Evolutionary conservation across 805 yeast genomes (phyloP), one percentile per base, ranked within the genome.

Genomic region (Pichia heedii): DNA sequence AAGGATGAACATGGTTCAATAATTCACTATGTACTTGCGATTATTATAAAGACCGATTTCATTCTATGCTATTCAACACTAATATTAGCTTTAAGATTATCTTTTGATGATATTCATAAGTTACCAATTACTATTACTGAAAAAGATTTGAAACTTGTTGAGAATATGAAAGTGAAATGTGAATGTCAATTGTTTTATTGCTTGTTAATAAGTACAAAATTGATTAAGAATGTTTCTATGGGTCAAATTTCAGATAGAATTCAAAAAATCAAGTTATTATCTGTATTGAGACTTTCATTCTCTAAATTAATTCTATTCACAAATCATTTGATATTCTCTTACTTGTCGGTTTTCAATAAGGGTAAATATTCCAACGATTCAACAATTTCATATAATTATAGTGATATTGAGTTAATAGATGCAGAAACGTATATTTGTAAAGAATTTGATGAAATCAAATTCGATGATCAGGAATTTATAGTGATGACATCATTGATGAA

Each of bases 91-190:
- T 19, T 46, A 27, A 30, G 47, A 32, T 30, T 36, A n/a, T 36
- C 43, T 2, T 7, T 44, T 5, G 48, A 46, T 18, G 44, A 46
- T 18, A 12, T 46, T 10, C 15, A 40, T 26, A 29, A 30, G 6
- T 27, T 44, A n/a, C 42, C 42, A 24, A 4, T 37, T 15, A 30
- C 30, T 10, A 12, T 40, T 4, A 26, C 18, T 22, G 34, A 33
- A 15, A 21, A 33, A 20, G 46, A 44, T 24, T 13, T 26, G 3
- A 30, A 12, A 11, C 27, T 36, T 5, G 18, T 44, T 15, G 33
- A 37, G 3, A 34, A 36, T 11, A 22, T 33, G 8, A 44, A 45
- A 18, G 13, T 13, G 2, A 43, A 44, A 35, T 19, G 33, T 22
- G 49, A 40, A 26, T 22, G 34, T 22, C 42, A 34, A 13, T 36